Evolutionary conservation across 2,329 filamentous ascomycete species (phyloP).

Genomic region (Gnomoniopsis sp.): DNA sequence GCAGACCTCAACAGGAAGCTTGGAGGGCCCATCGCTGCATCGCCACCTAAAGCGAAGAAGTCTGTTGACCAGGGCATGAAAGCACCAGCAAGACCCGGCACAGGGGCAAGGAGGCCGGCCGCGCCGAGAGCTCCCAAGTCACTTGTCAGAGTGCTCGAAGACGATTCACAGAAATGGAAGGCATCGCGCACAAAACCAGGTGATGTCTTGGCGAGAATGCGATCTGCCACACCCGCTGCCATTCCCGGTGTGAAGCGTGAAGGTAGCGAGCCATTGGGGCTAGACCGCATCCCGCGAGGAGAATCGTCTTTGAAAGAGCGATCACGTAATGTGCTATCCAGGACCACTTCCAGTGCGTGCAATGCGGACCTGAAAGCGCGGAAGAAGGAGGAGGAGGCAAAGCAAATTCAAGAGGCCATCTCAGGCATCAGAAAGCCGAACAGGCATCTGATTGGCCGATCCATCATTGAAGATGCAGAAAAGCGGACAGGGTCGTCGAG

Average conservation of each 20-base stretch:
- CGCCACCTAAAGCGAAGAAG: slow-evolving; percentile 49
- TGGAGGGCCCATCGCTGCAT: slow-evolving; percentile 64
- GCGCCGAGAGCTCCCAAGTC: slow-evolving; percentile 43
- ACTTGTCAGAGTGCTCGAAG: slow-evolving; percentile 61
- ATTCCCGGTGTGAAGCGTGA: slow-evolving; percentile 66
- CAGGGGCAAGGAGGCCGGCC: slow-evolving; percentile 45
- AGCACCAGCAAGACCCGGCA: slow-evolving; percentile 48
- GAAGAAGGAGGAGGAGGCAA: slow-evolving; percentile 63
- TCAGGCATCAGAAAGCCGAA: slow-evolving; percentile 72
- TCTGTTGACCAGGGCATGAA: slow-evolving; percentile 38
- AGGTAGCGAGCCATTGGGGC: slow-evolving; percentile 54
- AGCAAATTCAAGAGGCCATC: slow-evolving; percentile 71
- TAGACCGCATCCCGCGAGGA: slow-evolving; percentile 46
- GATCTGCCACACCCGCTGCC: slow-evolving; percentile 63
- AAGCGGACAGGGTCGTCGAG: slow-evolving; percentile 47
- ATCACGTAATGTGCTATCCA: slow-evolving; percentile 31
- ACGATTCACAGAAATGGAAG: slow-evolving; percentile 53
- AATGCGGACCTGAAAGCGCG: slow-evolving; percentile 55
- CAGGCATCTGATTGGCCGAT: slow-evolving; percentile 63
- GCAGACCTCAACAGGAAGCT: slow-evolving; percentile 71
- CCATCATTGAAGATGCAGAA: slow-evolving; percentile 65
- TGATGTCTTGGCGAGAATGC: slow-evolving; percentile 60
- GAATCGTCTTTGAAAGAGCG: slow-evolving; percentile 44
- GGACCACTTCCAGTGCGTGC: slow-evolving; percentile 46
- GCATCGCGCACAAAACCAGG: slow-evolving; percentile 52